Base-by-base conservation (phyloP, 805 yeast genomes). In the Cyberlindnera misumaiensis region DNA sequence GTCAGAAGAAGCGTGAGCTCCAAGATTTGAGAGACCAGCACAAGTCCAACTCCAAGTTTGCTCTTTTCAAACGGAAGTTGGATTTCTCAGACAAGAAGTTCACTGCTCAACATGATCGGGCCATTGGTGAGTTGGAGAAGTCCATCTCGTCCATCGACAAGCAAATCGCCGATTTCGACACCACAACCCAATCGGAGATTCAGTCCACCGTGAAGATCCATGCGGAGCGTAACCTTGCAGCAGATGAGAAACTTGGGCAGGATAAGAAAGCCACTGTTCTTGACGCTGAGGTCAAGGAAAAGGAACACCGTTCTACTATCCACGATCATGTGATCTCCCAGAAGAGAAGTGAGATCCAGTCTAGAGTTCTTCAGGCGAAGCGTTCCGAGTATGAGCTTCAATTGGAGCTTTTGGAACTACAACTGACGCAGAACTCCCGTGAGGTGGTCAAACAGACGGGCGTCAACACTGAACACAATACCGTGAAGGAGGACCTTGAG, bases 361-460 rank as follows among this genome's bases (percentile, higher is more conserved):
- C 56, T 1, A 48, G 52, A 37, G 57, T 55, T 7, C 30, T 53
- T 4, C 45, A 45, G n/a, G 58, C 59, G 9, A 51, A 51, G 33
- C 50, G 49, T 17, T 49, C 53, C 3, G 58, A 55, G 37, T 52
- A 49, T 28, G 54, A 45, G 22, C 30, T 52, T 9, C 39, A 48
- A 30, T 29, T 52, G 8, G 54, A 55, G 32, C 37, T 55, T 15
- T 35, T 49, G 12, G 46, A 49, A 24, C 31, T 53, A 13, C 53
- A 53, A 38, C 34, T 53, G 34, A 38, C 44, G 10, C 58, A 55
- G 39, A 51, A 43, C 18, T 40, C 39, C 12, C 55, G 57, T 43
- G 55, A 51, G 11, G 22, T 53, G n/a, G 39, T 36, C 15, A 45
- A 46, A 30, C 54, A 51, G 31, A 43, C 45, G 15, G 47, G 37